A percentile compares a stretch with the other conserved stretches of the same genome.
Conservation (phyloP, 371 early-diverging fungal genomes). For the Mucor velutinosus region DNA sequence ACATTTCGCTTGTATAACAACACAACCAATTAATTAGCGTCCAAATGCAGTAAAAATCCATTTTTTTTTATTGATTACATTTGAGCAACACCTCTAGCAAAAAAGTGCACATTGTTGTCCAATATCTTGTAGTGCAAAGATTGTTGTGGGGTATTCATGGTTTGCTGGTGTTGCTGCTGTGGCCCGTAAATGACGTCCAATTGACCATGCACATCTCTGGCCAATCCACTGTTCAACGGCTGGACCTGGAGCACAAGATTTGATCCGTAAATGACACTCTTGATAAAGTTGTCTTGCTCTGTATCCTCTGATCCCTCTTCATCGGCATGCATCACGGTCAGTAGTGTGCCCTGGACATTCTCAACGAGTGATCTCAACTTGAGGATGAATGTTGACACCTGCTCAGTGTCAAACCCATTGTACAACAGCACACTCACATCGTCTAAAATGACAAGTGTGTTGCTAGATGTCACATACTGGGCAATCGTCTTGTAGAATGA, state of each 20-base stretch:
- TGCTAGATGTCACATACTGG: slow-evolving; percentile 13
- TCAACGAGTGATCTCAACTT: slow-evolving; percentile 48
- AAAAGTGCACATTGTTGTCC: slow-evolving; percentile 71
- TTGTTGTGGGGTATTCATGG: slow-evolving; percentile 22
- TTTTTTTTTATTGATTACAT: slow-evolving; percentile 5
- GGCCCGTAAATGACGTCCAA: slow-evolving; percentile 54
- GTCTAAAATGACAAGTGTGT: slow-evolving; percentile 62
- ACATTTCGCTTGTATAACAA: background rate
- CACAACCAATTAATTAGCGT: background rate
- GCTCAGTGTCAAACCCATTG: slow-evolving; percentile 50
- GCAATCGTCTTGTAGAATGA: slow-evolving; percentile 27
- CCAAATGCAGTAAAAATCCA: background rate
- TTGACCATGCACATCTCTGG: slow-evolving; percentile 73
- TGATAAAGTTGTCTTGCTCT: slow-evolving; percentile 59
- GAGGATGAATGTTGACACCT: slow-evolving; percentile 49
- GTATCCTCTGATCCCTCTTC: slow-evolving; percentile 54
- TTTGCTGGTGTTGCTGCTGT: background rate
- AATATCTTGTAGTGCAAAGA: slow-evolving; percentile 68
- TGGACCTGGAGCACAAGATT: slow-evolving; percentile 62
- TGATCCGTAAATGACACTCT: slow-evolving; percentile 47
- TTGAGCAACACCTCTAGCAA: slow-evolving; percentile 68
- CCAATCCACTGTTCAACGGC: slow-evolving; percentile 64
- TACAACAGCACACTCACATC: slow-evolving; percentile 63
- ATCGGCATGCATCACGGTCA: slow-evolving; percentile 65
- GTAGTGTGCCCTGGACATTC: slow-evolving; percentile 56